A percentile compares a stretch with the other conserved stretches of the same genome.
These are phyloP conservation scores for Phytophthora syringae DNA, from an alignment of 352 stramenopile genomes.

Conservation along the genomic window DNA sequence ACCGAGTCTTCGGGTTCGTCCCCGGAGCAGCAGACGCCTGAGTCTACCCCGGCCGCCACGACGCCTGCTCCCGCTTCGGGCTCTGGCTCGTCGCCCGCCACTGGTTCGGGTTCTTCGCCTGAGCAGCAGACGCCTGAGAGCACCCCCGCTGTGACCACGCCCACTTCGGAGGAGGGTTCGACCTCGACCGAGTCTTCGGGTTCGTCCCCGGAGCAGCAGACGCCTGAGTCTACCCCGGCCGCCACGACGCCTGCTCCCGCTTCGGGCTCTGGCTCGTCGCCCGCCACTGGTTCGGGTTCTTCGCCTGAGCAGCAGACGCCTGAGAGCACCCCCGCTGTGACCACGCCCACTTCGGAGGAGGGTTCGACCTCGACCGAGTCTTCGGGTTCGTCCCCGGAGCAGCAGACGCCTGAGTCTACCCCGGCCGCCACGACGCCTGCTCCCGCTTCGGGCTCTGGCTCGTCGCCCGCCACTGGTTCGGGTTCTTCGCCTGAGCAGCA, in stretches of 20 bases:
- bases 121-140: slow-evolving; percentile 10
- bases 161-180: not conserved
- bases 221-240: slow-evolving; percentile 17
- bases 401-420: not conserved
- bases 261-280: not conserved
- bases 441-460: no score
- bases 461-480: no score
- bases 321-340: no score
- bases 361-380: no score
- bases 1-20: not conserved
- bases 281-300: no score
- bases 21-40: not conserved
- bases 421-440: not conserved
- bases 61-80: not conserved
- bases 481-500: not conserved
- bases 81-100: slow-evolving; percentile 12
- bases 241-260: slow-evolving; percentile 6
- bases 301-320: no score
- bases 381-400: not conserved
- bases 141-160: slow-evolving; percentile 7
- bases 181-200: not conserved
- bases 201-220: not conserved
- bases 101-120: slow-evolving; percentile 2
- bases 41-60: not conserved
- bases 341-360: no score